Evolutionary conservation across 1,139 yeast genomes (phyloP).

Genomic region (Pichia sp.): DNA sequence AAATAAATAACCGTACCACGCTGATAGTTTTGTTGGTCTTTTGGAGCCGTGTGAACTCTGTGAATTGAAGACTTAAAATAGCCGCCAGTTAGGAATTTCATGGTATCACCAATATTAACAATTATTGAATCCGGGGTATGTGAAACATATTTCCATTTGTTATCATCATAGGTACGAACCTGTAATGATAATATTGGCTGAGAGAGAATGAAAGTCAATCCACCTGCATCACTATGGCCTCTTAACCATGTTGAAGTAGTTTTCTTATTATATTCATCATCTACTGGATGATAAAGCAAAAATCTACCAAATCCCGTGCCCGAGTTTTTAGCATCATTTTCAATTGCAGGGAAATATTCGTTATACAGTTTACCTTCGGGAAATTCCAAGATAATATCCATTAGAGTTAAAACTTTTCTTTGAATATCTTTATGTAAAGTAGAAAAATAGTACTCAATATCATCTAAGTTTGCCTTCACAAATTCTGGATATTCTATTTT

Average conservation of each 20-base stretch:
- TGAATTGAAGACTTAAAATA: conserved; percentile 44
- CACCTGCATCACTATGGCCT: conserved; percentile 47
- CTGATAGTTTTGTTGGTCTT: conserved; percentile 34
- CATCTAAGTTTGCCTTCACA: conserved; percentile 32
- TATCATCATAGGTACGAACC: conserved; percentile 40
- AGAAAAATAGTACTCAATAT: conserved; percentile 34
- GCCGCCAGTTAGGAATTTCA: conserved; percentile 45
- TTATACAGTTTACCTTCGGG: conserved; percentile 38
- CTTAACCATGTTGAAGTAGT: conserved; percentile 40
- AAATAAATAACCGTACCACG: conserved; percentile 42
- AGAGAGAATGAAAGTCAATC: conserved; percentile 42
- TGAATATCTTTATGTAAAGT: conserved; percentile 33
- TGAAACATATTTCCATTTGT: conserved; percentile 43
- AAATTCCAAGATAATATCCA: conserved; percentile 37
- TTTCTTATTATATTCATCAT: conserved; percentile 25
- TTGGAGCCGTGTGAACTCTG: conserved; percentile 42
- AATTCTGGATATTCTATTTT: conserved; percentile 34
- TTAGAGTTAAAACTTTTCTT: conserved; percentile 32
- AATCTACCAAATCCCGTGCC: conserved; percentile 41
- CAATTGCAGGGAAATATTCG: conserved; percentile 30
- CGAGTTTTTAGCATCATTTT: conserved; percentile 27
- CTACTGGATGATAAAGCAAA: conserved; percentile 36
- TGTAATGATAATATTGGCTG: conserved; percentile 47
- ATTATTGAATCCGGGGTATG: conserved; percentile 41
- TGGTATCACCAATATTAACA: conserved; percentile 45